phyloP scores from a whole-genome alignment of 148 eudicot species.

The Simmondsia chinensis region DNA sequence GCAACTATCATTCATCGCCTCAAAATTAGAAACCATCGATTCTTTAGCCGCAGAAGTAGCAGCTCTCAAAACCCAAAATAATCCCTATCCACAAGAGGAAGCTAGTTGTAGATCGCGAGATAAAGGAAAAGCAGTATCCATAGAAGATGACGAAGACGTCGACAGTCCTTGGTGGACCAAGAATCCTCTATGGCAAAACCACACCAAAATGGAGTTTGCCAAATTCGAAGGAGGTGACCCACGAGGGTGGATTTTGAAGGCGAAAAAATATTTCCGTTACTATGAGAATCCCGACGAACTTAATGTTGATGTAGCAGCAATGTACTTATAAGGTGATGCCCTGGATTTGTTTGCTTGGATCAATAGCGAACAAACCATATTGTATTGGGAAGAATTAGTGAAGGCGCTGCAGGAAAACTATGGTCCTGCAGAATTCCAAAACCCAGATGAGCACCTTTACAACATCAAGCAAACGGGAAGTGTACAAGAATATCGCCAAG shows the following conservation, averaged over 20 bases:
- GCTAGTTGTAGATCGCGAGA: too few relatives aligned
- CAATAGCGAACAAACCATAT: not conserved
- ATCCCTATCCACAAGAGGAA: too few relatives aligned
- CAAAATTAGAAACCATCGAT: too few relatives aligned
- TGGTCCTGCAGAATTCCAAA: not conserved
- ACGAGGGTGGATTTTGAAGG: slow-evolving; percentile 1
- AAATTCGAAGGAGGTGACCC: not conserved
- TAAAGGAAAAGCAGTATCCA: too few relatives aligned
- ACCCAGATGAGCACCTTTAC: not conserved
- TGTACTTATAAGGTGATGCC: slow-evolving; percentile 6
- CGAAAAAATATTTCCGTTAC: not conserved
- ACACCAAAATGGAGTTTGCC: not conserved
- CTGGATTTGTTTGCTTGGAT: not conserved
- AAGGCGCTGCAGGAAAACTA: not conserved
- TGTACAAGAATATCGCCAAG: not conserved
- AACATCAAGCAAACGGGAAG: not conserved
- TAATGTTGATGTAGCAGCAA: not conserved
- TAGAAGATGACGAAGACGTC: not conserved
- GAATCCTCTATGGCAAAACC: not conserved
- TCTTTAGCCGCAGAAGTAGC: too few relatives aligned
- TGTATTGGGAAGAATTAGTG: not conserved
- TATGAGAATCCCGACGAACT: not conserved
- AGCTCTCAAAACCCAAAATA: too few relatives aligned
- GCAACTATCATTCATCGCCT: too few relatives aligned
- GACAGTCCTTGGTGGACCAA: not conserved